A percentile compares a stretch with the other conserved stretches of the same genome.
phyloP scores from a whole-genome alignment of 805 yeast genomes.

The Torulaspora quercuum region DNA sequence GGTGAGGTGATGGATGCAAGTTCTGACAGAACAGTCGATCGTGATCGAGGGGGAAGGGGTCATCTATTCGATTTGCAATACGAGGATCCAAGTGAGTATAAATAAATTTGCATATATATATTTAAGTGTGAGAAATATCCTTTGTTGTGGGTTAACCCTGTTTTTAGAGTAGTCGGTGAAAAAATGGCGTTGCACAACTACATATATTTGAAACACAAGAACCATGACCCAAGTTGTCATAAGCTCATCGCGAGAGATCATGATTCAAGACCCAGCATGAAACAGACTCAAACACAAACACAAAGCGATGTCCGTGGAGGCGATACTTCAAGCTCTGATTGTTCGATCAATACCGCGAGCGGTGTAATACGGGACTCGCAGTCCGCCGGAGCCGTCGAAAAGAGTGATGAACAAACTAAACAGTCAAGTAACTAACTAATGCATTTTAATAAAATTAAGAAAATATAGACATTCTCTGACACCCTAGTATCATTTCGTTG shows the following conservation, averaged over 20 bases:
- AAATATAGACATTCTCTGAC: constrained; percentile 36
- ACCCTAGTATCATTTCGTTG: constrained; percentile 33
- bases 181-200: constrained; percentile 29
- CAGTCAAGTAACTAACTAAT: too few relatives aligned
- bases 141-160: too few relatives aligned
- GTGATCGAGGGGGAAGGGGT: too few relatives aligned
- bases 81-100: too few relatives aligned
- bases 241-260: constrained; percentile 24
- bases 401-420: too few relatives aligned
- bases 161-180: too few relatives aligned
- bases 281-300: not conserved
- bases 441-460: constrained; percentile 1
- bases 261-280: constrained; percentile 15
- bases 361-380: constrained; percentile 4
- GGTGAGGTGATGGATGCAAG: too few relatives aligned
- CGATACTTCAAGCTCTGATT: constrained; percentile 1
- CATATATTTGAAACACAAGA: constrained; percentile 25
- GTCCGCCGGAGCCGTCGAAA: too few relatives aligned
- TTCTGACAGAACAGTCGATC: too few relatives aligned
- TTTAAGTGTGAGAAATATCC: too few relatives aligned
- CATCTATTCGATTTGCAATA: too few relatives aligned
- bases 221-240: constrained; percentile 24
- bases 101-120: constrained; percentile 1
- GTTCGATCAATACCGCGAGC: constrained; percentile 3
- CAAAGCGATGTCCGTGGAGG: too few relatives aligned